Evolutionary conservation across 495 filamentous ascomycete genomes (phyloP), one percentile per base, ranked within the genome.

Genomic region (Corynascus novoguineensis): DNA sequence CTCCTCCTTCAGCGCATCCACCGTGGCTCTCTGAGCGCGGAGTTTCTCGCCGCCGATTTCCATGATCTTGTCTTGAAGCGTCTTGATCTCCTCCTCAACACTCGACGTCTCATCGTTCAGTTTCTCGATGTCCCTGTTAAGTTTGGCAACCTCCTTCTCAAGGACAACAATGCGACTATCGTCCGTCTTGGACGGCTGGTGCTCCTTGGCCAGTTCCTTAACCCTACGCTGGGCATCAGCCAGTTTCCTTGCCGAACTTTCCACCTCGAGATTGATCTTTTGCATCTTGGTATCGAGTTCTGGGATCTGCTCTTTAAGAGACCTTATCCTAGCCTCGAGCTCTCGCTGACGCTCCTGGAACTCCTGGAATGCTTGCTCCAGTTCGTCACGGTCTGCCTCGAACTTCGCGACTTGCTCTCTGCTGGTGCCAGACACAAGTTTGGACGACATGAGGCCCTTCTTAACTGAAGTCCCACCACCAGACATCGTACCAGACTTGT

Each of bases 401-500:
- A 97, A 78, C 66, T 92, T 90, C 44, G 80, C 67, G 5, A 98
- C 90, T 61, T 95, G 88, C 50, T 97, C 93, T 68, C 89, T 90
- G 37, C 84, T 84, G 19, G 83, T 87, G 41, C 95, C 88, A 7
- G 89, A 82, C 11, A 87, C 87, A 40, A 95, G 86, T 71, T 96
- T 97, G 12, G 89, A 92, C 2, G 92, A 97, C 93, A 98, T 98
- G 46, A 86, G 83, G 3, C 95, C 95, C 58, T 84, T 87, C 55
- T 92, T 89, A 35, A 91, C 86, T 34, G 86, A 89, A 34, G 80
- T 90, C 40, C 93, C 93, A 77, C 93, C 93, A 75, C 93, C 93
- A 60, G 88, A 95, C 95, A 98, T 97, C 9, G 93, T 97, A 74
- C 93, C 93, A 2, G 90, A 95, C 61, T 90, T 92, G 71, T 98